Evolutionary conservation across 805 yeast genomes (phyloP), one percentile per base, ranked within the genome.

Genomic region (Starmerella asiatica): DNA sequence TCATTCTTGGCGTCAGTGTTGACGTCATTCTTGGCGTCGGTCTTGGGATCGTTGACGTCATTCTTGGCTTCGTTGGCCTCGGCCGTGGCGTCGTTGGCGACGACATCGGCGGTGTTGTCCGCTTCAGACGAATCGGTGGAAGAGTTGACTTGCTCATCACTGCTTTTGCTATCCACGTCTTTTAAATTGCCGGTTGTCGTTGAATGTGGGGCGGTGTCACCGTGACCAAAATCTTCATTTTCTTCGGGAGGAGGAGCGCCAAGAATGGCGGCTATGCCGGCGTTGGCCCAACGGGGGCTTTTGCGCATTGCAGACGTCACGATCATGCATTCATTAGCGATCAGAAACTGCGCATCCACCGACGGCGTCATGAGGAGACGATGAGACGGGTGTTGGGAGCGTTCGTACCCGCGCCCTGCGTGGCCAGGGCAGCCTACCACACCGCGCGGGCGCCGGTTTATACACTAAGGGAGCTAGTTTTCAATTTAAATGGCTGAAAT

Each of bases 231-330:
- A 14, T 27, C 24, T 16, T 12, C 15, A 23, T 9, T 8, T 18
- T 12, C 23, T 21, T 4, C 61, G 65, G 42, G 62, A n/a, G n/a
- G n/a, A 63, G 43, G 69, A 4, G 80, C 76, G 2, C 91, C 80
- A 33, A 88, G 64, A 23, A 88, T 73, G 5, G 93, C 83, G 8
- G 95, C 88, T 29, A 86, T 91, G 2, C 85, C 83, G 5, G 78
- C 69, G 37, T 79, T 79, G 31, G 54, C 79, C 71, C 79, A 79
- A 47, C 81, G 74, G 55, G 85, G 73, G 47, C 81, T 69, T 55
- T 84, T 85, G 40, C 96, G 69, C 93, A 91, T 84, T 18, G 91
- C 85, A 16, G 93, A 77, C 16, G 88, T 74, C 38, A 91, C 71
- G 42, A 77, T 69, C 54, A 83, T 79, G 58, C 95, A 84, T 63